phyloP scores from a whole-genome alignment of 1,284 basidiomycete species.

The Sporisorium scitamineum region DNA sequence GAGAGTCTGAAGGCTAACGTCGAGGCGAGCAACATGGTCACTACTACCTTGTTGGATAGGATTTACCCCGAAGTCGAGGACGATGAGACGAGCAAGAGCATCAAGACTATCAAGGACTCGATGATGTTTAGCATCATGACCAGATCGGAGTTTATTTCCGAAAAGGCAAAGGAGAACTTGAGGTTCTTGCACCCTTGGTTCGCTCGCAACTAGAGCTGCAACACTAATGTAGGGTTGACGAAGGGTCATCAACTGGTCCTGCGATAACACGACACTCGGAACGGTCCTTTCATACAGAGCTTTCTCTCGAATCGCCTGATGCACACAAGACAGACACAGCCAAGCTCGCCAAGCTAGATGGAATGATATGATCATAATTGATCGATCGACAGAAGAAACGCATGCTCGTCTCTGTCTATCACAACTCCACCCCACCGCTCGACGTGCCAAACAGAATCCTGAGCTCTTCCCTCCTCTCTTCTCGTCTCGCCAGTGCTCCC shows the following conservation, averaged over 20 bases:
- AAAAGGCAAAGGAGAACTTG: constrained; percentile 79
- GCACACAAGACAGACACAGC: not conserved
- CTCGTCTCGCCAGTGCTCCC: constrained; percentile 7
- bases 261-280: not conserved
- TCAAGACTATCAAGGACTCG: constrained; percentile 47
- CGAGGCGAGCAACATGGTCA: constrained; percentile 78
- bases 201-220: constrained; percentile 26
- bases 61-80: constrained; percentile 73
- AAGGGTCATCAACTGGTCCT: constrained; percentile 8
- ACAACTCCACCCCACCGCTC: constrained; percentile 29
- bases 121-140: constrained; percentile 78
- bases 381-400: not conserved
- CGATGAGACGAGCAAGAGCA: constrained; percentile 47
- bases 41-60: constrained; percentile 81
- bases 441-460: constrained; percentile 53
- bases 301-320: not conserved
- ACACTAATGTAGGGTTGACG: not conserved
- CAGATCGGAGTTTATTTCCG: constrained; percentile 75
- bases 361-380: not conserved
- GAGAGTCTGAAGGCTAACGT: constrained; percentile 88
- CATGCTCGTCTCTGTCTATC: not conserved
- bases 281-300: not conserved
- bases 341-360: not conserved
- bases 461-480: constrained; percentile 56
- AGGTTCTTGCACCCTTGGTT: constrained; percentile 77